Evolutionary conservation across 2,329 filamentous ascomycete genomes (phyloP).

Genomic region (Xylaria sp.): DNA sequence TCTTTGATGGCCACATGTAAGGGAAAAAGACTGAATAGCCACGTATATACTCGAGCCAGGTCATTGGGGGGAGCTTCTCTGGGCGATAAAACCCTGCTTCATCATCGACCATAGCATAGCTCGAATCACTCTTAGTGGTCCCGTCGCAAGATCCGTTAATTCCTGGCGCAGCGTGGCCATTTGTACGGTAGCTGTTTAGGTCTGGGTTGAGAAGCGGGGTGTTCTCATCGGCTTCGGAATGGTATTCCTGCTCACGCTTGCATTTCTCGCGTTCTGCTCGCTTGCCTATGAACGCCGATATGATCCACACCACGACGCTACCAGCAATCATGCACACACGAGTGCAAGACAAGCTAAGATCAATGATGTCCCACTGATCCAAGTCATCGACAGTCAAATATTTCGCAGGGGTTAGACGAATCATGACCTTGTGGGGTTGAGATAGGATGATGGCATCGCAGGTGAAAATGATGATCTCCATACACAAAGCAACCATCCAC

Average conservation of each 20-base stretch:
- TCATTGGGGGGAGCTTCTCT: slow-evolving; percentile 84
- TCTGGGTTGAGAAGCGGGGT: slow-evolving; percentile 67
- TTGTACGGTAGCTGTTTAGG: slow-evolving; percentile 41
- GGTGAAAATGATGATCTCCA: slow-evolving; percentile 78
- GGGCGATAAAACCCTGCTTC: slow-evolving; percentile 89
- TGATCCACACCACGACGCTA: slow-evolving; percentile 70
- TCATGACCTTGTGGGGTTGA: slow-evolving; percentile 72
- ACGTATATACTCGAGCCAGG: slow-evolving; percentile 95
- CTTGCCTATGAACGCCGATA: slow-evolving; percentile 59
- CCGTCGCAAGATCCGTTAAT: slow-evolving; percentile 55
- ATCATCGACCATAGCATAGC: slow-evolving; percentile 60
- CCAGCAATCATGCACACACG: slow-evolving; percentile 75
- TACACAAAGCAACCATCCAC: slow-evolving; percentile 78
- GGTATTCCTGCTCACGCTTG: slow-evolving; percentile 56
- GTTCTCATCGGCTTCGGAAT: slow-evolving; percentile 63
- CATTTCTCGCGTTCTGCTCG: slow-evolving; percentile 55
- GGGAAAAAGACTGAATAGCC: slow-evolving; percentile 96
- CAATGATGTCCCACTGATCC: slow-evolving; percentile 69
- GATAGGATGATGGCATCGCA: slow-evolving; percentile 76
- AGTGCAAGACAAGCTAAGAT: slow-evolving; percentile 73
- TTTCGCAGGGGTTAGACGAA: slow-evolving; percentile 56
- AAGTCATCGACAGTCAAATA: slow-evolving; percentile 54
- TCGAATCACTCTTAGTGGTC: slow-evolving; percentile 21
- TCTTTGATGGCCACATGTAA: slow-evolving; percentile 93
- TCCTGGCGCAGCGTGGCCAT: slow-evolving; percentile 52